Evolutionary conservation across 768 basidiomycete genomes (phyloP), one percentile per base, ranked within the genome.

Genomic region (Brasilioporus rufonigricans): DNA sequence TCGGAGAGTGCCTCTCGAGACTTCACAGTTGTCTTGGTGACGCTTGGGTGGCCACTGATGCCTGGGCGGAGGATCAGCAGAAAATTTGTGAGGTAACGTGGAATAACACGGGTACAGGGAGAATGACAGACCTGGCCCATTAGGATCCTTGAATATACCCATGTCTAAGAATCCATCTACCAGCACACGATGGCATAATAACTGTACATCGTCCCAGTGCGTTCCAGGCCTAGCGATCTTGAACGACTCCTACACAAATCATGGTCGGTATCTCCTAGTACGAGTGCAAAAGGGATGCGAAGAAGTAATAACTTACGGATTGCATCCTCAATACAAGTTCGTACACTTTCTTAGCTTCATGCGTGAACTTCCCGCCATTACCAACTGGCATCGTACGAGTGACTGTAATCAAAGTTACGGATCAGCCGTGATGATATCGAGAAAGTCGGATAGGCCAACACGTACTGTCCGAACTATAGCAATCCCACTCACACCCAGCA

Each of bases 371-470:
- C 0, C 96, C 96, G 3, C 87, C 86, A 63, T 98, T 98, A 0
- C 96, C 96, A n/a, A 97, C 84, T 14, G 91, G 91, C 78, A 89
- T 92, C 0, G 89, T 91, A 10, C 91, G 86, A 2, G 91, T 86
- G 58, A 86, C 71, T 86, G 55, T 80, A 76, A 16, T 76, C 74
- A 44, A 77, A 76, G 59, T 72, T 71, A 49, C 69, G 61, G n/a
- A 23, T 48, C 27, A 49, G 19, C 10, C 6, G 19, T 5, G 8
- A 31, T 16, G 8, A 43, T 24, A 21, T 27, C 32, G 23, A 44
- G 26, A 6, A 32, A 36, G 7, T 4, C 9, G 5, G 8, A 16
- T 21, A 10, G 11, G 35, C 10, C 9, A 46, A 18, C 14, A 68
- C 69, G 75, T 71, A 73, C 87, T 82, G 67, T 89, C 87, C 0